Evolutionary conservation across 805 yeast species (phyloP).

Genomic region (Suhomyces vadensis): DNA sequence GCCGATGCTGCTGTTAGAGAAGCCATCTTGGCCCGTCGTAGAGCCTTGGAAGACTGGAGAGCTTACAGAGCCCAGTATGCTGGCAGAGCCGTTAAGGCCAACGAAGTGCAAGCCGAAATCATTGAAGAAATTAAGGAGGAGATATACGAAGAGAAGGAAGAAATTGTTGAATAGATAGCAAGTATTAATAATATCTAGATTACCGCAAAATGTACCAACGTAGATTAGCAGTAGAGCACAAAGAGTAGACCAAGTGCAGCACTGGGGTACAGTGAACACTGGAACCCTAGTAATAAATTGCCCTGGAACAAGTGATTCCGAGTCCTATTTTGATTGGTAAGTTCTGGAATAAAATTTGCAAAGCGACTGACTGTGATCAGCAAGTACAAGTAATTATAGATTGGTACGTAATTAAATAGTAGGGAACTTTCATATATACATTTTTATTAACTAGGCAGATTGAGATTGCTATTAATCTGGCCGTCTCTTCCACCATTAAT

Average conservation of each 20-base stretch:
- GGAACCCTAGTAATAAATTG: no score
- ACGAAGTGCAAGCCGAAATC: conserved; percentile 52
- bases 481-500: not conserved
- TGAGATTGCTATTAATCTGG: no score
- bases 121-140: conserved; percentile 79
- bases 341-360: no score
- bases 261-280: no score
- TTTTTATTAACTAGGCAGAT: no score
- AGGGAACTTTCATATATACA: no score
- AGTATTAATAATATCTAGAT: not conserved
- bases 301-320: no score
- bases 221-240: no score
- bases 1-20: conserved; percentile 91
- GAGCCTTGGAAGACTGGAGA: conserved; percentile 81
- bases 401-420: no score
- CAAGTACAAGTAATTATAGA: not conserved
- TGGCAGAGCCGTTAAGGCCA: conserved; percentile 41
- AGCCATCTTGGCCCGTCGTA: conserved; percentile 80
- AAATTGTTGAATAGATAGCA: conserved; percentile 50
- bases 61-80: conserved; percentile 61
- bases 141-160: conserved; percentile 69
- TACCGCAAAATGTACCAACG: no score
- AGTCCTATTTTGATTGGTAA: no score
- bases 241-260: no score
- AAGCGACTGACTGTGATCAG: not conserved